Conservation (phyloP, 2,329 filamentous ascomycete genomes). For the Aspergillus sp. region DNA sequence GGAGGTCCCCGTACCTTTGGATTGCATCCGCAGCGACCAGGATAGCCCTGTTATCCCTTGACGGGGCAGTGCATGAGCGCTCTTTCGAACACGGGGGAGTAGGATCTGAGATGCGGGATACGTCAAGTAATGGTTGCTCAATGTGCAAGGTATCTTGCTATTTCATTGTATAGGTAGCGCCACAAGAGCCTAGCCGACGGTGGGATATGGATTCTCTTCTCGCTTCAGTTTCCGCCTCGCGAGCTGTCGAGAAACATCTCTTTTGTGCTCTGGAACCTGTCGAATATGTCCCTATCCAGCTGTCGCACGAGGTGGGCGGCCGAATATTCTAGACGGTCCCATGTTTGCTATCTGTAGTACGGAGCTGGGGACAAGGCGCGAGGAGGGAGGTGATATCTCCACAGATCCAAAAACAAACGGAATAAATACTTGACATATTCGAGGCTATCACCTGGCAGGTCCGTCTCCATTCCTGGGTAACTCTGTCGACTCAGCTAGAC, state of each 20-base stretch:
- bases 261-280: neutral
- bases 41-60: constrained; percentile 5
- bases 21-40: neutral
- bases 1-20: neutral
- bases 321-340: constrained; percentile 12
- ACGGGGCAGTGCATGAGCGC: neutral
- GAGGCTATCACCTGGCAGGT: neutral
- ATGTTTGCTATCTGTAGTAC: constrained; percentile 9
- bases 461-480: neutral
- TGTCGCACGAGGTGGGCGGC: constrained; percentile 3
- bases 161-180: neutral
- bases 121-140: neutral
- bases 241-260: neutral
- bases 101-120: neutral
- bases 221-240: neutral
- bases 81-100: neutral
- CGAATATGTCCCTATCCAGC: neutral
- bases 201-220: neutral
- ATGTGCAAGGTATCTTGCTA: neutral
- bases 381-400: neutral
- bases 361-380: neutral
- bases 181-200: neutral
- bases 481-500: neutral
- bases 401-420: neutral
- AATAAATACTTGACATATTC: constrained; percentile 11